Evolutionary conservation across 805 yeast species (phyloP).

Genomic region (Schwanniomyces pseudopolymorphus): DNA sequence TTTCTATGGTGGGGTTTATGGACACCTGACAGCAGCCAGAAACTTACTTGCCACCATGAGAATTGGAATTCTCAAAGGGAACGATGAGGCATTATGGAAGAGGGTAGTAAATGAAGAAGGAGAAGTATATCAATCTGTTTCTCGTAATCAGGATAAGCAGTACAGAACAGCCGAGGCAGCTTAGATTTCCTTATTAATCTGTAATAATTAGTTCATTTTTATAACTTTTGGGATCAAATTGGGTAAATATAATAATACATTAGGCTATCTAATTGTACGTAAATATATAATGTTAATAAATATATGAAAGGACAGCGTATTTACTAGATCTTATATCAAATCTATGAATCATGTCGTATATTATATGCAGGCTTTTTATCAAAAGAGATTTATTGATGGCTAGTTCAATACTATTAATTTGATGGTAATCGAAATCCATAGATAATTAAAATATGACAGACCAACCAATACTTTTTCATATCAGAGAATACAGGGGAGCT

Average conservation of each 20-base stretch:
- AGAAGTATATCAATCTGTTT: constrained; percentile 29
- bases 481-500: constrained; percentile 47
- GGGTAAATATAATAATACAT: neutral
- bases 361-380: neutral
- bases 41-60: constrained; percentile 92
- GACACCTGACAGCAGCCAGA: constrained; percentile 90
- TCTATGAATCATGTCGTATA: no score
- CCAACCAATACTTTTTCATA: constrained; percentile 23
- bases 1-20: constrained; percentile 92
- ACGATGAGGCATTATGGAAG: constrained; percentile 82
- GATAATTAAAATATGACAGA: neutral
- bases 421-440: neutral
- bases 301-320: neutral
- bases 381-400: no score
- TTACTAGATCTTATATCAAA: no score
- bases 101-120: constrained; percentile 66
- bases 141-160: constrained; percentile 15
- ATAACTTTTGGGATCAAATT: neutral
- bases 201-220: neutral
- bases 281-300: neutral
- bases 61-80: constrained; percentile 80
- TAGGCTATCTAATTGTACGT: neutral
- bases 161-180: constrained; percentile 40
- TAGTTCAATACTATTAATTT: neutral
- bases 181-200: constrained; percentile 8